Base-by-base conservation (phyloP, 1,284 basidiomycete species). In the Cryptococcus amylolentus region DNA sequence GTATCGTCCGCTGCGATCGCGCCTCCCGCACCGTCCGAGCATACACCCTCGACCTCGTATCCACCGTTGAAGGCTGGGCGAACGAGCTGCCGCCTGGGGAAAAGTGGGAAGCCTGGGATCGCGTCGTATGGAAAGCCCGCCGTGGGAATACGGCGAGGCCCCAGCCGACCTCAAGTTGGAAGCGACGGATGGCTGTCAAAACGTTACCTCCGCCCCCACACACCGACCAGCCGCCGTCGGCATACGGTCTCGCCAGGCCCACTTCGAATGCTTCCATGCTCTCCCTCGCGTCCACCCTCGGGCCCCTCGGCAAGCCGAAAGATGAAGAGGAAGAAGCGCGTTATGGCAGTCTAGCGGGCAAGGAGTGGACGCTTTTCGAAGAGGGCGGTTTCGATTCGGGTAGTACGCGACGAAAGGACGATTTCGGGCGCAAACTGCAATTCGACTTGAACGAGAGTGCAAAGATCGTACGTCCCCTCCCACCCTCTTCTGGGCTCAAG, bases 281-380 rank as follows among this genome's bases (percentile, higher is more conserved):
- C 41, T 23, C n/a, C 20, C 41, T 23, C 20, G 41, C 41, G 2
- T 42, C 41, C n/a, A 42, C 20, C 41, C 16, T 42, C n/a, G 18
- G n/a, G 4, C n/a, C n/a, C 41, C 31, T 35, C 31, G 31, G 31
- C 27, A 44, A 60, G 49, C 41, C 52, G 8, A 64, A 68, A 27
- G 68, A 66, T 18, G 68, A 70, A 20, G 68, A 63, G 23, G 81
- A 81, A 8, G 85, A 86, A 55, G 86, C 86, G 58, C 79, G 84
- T n/a, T 93, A 87, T 75, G 81, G 84, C 55, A 89, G 84, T 58
- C 70, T 93, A 63, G 88, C 89, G 0, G 89, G 92, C 60, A 79
- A 91, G 62, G 88, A 86, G 70, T 94, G 91, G 91, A 88, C 88
- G 12, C 85, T 88, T 70, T 94, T 94, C 66, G 89, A 91, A 79